These are phyloP conservation scores for Termitomyces sp. DNA, from an alignment of 768 basidiomycete genomes.

Conservation along the genomic window DNA sequence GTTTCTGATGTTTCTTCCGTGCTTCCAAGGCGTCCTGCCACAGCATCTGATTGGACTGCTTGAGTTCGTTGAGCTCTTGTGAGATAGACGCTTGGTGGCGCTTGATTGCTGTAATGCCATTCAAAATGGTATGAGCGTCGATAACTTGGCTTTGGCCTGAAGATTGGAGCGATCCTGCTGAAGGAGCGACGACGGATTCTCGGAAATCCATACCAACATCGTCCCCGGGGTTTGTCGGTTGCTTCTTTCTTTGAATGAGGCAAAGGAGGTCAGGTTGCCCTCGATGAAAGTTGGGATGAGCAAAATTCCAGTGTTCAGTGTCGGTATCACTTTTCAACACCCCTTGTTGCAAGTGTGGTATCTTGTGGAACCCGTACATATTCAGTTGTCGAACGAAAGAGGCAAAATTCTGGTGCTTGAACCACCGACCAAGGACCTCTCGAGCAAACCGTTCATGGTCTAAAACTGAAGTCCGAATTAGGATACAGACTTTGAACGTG, in stretches of 20 bases:
- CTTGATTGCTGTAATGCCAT: slow-evolving; percentile 81
- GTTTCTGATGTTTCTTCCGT: slow-evolving; percentile 79
- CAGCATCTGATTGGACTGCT: slow-evolving; percentile 80
- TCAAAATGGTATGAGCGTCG: slow-evolving; percentile 75
- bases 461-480: slow-evolving; percentile 50
- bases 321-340: slow-evolving; percentile 80
- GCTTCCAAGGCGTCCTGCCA: slow-evolving; percentile 88
- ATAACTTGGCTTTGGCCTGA: slow-evolving; percentile 54
- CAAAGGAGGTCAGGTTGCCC: slow-evolving; percentile 86
- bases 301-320: slow-evolving; percentile 88
- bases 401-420: slow-evolving; percentile 95
- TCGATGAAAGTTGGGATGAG: slow-evolving; percentile 82
- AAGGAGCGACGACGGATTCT: slow-evolving; percentile 14
- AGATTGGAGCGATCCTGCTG: slow-evolving; percentile 8
- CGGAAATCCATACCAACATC: slow-evolving; percentile 30
- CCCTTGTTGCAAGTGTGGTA: slow-evolving; percentile 94
- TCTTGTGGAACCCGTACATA: slow-evolving; percentile 95
- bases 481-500: not conserved
- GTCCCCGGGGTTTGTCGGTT: slow-evolving; percentile 33
- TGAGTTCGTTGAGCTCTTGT: slow-evolving; percentile 81
- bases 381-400: slow-evolving; percentile 92
- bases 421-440: slow-evolving; percentile 88
- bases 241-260: slow-evolving; percentile 86
- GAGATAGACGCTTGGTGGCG: slow-evolving; percentile 92
- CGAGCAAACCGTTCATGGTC: slow-evolving; percentile 88